Evolutionary conservation across 805 yeast genomes (phyloP).

Genomic region (Yarrowia divulgata): DNA sequence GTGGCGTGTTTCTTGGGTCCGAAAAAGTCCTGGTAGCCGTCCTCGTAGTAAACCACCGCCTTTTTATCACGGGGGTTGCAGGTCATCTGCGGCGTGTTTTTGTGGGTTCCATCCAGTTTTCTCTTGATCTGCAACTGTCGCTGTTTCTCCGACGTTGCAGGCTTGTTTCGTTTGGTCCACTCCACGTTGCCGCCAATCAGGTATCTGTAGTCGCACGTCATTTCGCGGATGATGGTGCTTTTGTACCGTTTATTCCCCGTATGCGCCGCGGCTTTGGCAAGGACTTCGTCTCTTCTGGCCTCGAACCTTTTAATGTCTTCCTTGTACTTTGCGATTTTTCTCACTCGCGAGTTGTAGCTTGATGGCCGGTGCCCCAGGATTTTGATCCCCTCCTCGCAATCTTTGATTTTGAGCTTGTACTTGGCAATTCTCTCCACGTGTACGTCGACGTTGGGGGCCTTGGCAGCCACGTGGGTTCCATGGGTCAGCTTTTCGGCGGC

Average conservation of each 20-base stretch:
- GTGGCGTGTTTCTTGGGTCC: neutral
- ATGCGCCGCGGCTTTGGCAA: no score
- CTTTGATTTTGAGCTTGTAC: no score
- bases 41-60: neutral
- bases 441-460: no score
- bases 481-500: conserved; percentile 26
- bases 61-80: neutral
- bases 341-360: no score
- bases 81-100: no score
- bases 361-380: no score
- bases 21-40: neutral
- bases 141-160: neutral
- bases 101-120: no score
- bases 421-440: no score
- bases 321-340: no score
- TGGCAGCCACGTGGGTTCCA: neutral
- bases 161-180: neutral
- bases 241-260: neutral
- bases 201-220: conserved; percentile 31
- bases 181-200: conserved; percentile 20
- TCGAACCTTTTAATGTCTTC: no score
- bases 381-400: no score
- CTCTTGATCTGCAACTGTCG: neutral
- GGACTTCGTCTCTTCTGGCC: no score
- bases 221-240: conserved; percentile 7